A percentile compares a stretch with the other conserved stretches of the same genome.
Conservation (phyloP, 495 filamentous ascomycete species). For the Aspergillus bridgeri region DNA sequence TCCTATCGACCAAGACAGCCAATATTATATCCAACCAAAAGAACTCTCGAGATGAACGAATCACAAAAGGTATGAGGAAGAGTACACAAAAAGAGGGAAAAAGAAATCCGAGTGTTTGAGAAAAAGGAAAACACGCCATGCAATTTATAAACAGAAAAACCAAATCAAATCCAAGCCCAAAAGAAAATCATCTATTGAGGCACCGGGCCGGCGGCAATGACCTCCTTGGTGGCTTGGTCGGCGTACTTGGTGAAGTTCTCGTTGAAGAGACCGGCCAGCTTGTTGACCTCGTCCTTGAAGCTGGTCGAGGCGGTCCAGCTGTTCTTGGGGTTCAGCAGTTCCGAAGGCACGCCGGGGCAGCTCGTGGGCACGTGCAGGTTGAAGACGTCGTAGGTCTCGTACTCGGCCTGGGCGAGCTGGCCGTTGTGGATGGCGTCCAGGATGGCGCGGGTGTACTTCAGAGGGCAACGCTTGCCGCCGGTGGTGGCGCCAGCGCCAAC, state of each 20-base stretch:
- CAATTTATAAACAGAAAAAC: conserved; percentile 20
- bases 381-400: conserved; percentile 95
- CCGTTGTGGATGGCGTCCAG: conserved; percentile 96
- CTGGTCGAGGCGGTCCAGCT: conserved; percentile 78
- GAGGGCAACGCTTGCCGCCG: conserved; percentile 95
- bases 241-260: conserved; percentile 98
- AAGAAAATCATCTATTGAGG: conserved; percentile 17
- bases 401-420: conserved; percentile 85
- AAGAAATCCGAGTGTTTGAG: conserved; percentile 14
- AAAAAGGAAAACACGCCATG: conserved; percentile 31
- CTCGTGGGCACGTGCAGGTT: conserved; percentile 87
- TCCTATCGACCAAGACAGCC: conserved; percentile 8
- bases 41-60: not conserved
- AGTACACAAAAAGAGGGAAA: conserved; percentile 8
- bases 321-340: conserved; percentile 91
- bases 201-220: conserved; percentile 41
- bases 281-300: conserved; percentile 83
- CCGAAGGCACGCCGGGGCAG: conserved; percentile 79
- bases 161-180: conserved; percentile 11
- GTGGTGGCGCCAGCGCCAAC: conserved; percentile 92
- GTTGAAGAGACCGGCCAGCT: conserved; percentile 81
- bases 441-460: conserved; percentile 98
- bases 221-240: conserved; percentile 80
- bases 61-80: conserved; percentile 14
- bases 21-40: conserved; percentile 2